Base-by-base conservation (phyloP, 1,139 yeast species). In the Dujonia santamariae region DNA sequence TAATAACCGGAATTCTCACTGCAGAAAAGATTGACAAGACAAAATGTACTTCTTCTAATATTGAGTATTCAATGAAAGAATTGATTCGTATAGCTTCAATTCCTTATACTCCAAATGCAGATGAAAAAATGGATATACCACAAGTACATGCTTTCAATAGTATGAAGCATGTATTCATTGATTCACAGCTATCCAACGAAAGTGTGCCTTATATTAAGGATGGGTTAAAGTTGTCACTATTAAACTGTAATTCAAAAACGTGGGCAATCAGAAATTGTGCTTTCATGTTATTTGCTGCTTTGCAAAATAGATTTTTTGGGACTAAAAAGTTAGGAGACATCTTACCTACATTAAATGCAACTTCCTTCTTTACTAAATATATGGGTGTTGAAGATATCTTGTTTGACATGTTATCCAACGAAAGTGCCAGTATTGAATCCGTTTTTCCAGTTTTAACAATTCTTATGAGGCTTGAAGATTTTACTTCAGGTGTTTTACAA, bases 191-290 rank as follows among this genome's bases (percentile, higher is more conserved):
- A 23, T 63, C 87, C 0, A 66, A 63, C 3, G 59, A 66, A 2
- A 72, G 84, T n/a, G 56, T 71, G 0, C 54, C 57, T 2, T 79
- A 67, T 50, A 68, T 84, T 7, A 80, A 79, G 38, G 58, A 61
- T 11, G 81, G 85, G 0, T 60, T 90, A 26, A 68, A 68, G 17
- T 55, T 86, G 17, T 68, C 95, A 0, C 65, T 92, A 27, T 47
- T 60, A 1, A 72, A 80, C 25, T 86, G 90, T 55, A 68, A 75
- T 1, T 77, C 85, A 3, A 62, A 69, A 1, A 67, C 78, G 21
- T 90, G 97, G 97, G 80, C 96, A 0, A 72, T 92, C 21, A 69
- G 96, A 48, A 92, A 92, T 54, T 86, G 97, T 56, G 87, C 96
- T 0, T 84, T 90, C 19, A 92, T 92, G 97, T 67, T 92, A 27